Conservation (phyloP, 352 stramenopile species). For the Poterioochromonas sp. region DNA sequence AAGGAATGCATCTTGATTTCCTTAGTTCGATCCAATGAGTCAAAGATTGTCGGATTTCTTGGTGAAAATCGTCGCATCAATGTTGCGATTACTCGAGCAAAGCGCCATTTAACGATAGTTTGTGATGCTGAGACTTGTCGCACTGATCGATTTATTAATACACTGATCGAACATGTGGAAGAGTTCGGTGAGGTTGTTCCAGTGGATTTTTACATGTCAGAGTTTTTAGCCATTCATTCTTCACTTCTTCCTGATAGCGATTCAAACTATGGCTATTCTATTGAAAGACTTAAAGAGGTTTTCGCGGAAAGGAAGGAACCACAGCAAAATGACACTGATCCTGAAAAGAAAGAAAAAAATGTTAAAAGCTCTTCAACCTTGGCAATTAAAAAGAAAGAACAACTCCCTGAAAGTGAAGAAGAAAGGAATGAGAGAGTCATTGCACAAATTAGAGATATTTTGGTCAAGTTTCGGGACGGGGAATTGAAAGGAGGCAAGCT, state of each 20-base stretch:
- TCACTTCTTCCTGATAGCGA: background rate
- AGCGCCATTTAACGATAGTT: slow-evolving; percentile 83
- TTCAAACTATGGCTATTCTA: background rate
- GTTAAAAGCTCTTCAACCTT: no score
- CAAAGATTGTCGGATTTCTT: slow-evolving; percentile 84
- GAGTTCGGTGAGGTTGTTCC: slow-evolving; percentile 73
- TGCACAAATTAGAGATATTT: no score
- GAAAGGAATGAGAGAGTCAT: no score
- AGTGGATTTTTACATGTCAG: no score
- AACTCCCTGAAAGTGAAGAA: no score
- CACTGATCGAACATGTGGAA: slow-evolving; percentile 81
- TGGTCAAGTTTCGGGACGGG: no score
- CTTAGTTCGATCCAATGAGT: slow-evolving; percentile 83
- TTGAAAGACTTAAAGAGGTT: background rate
- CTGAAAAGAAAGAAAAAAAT: no score
- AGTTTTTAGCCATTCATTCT: background rate
- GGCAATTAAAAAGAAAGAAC: no score
- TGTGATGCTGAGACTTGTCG: slow-evolving; percentile 86
- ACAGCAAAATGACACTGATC: no score
- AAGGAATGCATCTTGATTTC: slow-evolving; percentile 95
- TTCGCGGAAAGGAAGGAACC: background rate
- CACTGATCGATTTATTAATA: slow-evolving; percentile 74
- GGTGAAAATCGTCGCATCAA: slow-evolving; percentile 90
- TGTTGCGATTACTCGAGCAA: slow-evolving; percentile 90
- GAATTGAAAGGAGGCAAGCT: no score